These are phyloP conservation scores for Rosa hybrid DNA, from an alignment of 331 rosid genomes.

Conservation along the genomic window DNA sequence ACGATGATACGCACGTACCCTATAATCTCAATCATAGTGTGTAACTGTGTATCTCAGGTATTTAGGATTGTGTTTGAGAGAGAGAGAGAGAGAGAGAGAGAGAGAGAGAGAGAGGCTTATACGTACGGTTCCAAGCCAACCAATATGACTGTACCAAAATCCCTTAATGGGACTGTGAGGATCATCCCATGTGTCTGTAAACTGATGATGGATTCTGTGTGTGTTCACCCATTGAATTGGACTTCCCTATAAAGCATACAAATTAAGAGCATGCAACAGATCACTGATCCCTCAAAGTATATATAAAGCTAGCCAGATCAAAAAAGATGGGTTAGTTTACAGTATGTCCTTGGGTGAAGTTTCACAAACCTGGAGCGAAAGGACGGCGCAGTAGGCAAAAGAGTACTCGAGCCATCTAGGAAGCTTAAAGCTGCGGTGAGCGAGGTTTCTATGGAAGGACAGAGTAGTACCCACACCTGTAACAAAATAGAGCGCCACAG, in stretches of 20 bases:
- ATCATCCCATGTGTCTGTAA: conserved; percentile 17
- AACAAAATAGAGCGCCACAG: conserved; percentile 1
- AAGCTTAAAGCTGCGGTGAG: conserved; percentile 27
- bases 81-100: too few species aligned
- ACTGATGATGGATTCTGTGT: conserved; percentile 33
- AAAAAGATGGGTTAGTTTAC: neutral
- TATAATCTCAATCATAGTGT: too few species aligned
- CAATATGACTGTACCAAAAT: conserved; percentile 26
- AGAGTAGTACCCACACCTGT: neutral
- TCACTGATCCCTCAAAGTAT: too few species aligned
- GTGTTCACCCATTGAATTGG: conserved; percentile 34
- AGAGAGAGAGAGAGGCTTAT: neutral
- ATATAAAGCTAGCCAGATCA: neutral
- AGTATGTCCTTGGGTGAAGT: too few species aligned
- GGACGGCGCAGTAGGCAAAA: conserved; percentile 21
- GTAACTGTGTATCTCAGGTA: too few species aligned
- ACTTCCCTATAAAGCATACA: conserved; percentile 12
- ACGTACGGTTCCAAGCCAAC: conserved; percentile 14
- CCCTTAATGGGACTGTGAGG: conserved; percentile 29
- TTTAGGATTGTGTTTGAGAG: too few species aligned
- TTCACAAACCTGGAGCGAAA: conserved; percentile 16
- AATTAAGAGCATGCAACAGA: neutral
- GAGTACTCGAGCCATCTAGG: conserved; percentile 29
- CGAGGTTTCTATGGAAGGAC: conserved; percentile 17
- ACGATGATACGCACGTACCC: too few species aligned